phyloP scores from a whole-genome alignment of 1,284 basidiomycete species.

The Ustilago vetiveriae region DNA sequence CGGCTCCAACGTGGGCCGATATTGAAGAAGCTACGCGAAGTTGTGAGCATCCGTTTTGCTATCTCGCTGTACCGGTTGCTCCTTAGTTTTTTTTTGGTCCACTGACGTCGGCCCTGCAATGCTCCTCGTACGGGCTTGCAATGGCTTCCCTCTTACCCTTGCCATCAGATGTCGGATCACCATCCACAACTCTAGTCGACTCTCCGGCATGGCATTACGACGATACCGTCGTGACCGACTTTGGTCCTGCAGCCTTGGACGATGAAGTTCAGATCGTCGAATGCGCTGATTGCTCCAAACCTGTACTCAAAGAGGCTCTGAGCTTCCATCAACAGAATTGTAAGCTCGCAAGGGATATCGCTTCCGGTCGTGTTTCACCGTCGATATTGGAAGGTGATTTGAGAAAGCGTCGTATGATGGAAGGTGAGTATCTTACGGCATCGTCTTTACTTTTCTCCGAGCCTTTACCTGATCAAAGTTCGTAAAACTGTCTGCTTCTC shows the following conservation, averaged over 20 bases:
- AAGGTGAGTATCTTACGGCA: constrained; percentile 33
- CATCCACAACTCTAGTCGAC: constrained; percentile 18
- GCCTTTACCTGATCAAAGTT: too few relatives aligned
- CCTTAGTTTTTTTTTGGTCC: not conserved
- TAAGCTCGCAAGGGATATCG: constrained; percentile 51
- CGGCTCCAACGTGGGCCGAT: constrained; percentile 41
- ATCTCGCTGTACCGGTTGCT: not conserved
- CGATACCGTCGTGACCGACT: constrained; percentile 62
- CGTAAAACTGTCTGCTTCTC: not conserved
- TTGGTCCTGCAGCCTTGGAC: constrained; percentile 58
- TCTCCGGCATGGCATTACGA: constrained; percentile 57
- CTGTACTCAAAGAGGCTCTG: constrained; percentile 52
- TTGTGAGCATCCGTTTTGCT: constrained; percentile 24
- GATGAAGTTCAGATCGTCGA: constrained; percentile 58
- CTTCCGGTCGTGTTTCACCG: constrained; percentile 51
- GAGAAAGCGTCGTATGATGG: constrained; percentile 42
- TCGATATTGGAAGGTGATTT: constrained; percentile 52
- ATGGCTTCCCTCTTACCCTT: not conserved
- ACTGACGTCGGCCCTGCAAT: constrained; percentile 3
- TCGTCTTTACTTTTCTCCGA: too few relatives aligned
- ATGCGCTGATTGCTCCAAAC: constrained; percentile 56
- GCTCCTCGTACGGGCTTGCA: not conserved
- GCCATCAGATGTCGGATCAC: constrained; percentile 32
- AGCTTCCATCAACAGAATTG: constrained; percentile 59
- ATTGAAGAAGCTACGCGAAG: constrained; percentile 47